A percentile compares a stretch with the other conserved stretches of the same genome.
phyloP scores from a whole-genome alignment of 371 early-diverging fungal species.

The Mortierella sp. region DNA sequence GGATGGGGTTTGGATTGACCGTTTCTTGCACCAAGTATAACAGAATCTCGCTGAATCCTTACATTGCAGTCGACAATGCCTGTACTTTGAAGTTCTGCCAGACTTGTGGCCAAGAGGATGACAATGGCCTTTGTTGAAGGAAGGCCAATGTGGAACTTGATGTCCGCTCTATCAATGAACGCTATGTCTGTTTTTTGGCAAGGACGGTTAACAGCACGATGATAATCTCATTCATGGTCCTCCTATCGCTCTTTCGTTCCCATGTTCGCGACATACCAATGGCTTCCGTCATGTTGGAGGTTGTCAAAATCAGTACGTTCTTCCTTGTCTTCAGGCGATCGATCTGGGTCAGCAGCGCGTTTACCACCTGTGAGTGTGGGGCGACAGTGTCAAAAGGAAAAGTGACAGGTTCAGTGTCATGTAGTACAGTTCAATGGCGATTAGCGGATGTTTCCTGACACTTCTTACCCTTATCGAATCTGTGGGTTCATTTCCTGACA shows the following conservation, averaged over 20 bases:
- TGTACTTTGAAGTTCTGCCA: constrained; percentile 59
- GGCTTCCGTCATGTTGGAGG: constrained; percentile 73
- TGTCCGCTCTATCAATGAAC: constrained; percentile 65
- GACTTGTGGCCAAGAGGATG: constrained; percentile 58
- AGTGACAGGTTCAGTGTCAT: no score
- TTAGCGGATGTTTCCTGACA: background rate
- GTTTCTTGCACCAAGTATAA: no score
- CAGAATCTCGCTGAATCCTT: no score
- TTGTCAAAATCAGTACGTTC: constrained; percentile 70
- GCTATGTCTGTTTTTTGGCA: constrained; percentile 54
- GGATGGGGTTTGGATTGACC: no score
- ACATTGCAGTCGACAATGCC: constrained; percentile 69
- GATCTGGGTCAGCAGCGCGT: constrained; percentile 65
- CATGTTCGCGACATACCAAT: constrained; percentile 54
- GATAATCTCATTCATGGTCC: background rate
- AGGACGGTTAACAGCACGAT: background rate
- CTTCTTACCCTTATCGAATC: constrained; percentile 66
- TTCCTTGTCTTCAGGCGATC: constrained; percentile 62
- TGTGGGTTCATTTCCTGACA: constrained; percentile 66
- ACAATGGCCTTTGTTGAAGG: constrained; percentile 65
- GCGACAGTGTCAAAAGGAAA: no score
- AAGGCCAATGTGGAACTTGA: constrained; percentile 59
- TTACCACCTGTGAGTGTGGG: constrained; percentile 54
- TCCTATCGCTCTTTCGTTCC: background rate
- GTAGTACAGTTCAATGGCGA: background rate